Evolutionary conservation across 1,284 basidiomycete species (phyloP).

Genomic region (Austropuccinia psidii): DNA sequence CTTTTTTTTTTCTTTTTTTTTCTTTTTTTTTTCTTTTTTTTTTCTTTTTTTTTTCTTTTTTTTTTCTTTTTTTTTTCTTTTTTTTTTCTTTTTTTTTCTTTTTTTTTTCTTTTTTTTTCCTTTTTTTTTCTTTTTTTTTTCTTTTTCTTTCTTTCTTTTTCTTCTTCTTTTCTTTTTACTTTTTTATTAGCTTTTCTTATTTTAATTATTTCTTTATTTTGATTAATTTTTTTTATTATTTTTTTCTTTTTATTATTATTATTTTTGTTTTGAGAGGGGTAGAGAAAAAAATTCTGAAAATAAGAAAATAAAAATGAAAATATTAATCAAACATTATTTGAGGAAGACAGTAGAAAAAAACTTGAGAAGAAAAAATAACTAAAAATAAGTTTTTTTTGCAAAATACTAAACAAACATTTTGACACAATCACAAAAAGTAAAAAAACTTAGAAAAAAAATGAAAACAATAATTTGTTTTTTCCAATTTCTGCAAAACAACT

Average conservation of each 20-base stretch:
- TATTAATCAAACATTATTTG: no score
- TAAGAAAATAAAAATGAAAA: no score
- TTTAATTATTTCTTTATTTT: background rate
- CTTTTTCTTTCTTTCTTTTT: background rate
- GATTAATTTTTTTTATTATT: background rate
- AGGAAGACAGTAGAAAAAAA: no score
- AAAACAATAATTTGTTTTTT: no score
- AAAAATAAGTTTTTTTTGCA: no score
- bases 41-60: background rate
- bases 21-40: background rate
- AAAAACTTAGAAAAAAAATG: no score
- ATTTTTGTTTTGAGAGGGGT: background rate
- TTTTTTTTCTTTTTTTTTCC: background rate
- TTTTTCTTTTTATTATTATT: background rate
- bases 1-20: background rate
- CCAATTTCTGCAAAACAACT: no score
- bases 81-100: background rate
- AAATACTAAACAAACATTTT: no score
- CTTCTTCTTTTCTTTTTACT: background rate
- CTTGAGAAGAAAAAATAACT: no score
- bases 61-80: background rate
- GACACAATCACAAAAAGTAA: no score
- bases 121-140: background rate
- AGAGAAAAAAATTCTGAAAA: no score
- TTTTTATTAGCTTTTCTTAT: background rate